Evolutionary conservation across 371 early-diverging fungal genomes (phyloP).

Genomic region (Amoeboradix gromovi): DNA sequence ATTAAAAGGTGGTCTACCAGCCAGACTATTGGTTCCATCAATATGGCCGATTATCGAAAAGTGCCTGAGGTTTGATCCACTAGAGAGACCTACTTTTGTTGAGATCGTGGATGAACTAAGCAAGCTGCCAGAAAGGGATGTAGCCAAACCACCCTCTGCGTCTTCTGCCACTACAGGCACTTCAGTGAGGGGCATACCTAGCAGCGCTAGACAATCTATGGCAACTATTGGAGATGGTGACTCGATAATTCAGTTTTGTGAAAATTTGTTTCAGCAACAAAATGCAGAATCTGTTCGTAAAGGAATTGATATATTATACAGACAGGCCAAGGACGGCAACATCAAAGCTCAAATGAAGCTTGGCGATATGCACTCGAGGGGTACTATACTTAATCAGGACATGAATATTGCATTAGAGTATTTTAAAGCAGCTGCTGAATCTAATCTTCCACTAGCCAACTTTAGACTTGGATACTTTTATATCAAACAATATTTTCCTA

Average conservation of each 20-base stretch:
- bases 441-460: not conserved
- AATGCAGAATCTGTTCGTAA: not conserved
- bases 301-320: not conserved
- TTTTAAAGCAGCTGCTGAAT: not conserved
- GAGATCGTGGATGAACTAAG: not conserved
- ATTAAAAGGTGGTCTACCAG: not conserved
- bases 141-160: not conserved
- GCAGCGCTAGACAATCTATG: not conserved
- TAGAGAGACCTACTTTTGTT: not conserved
- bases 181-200: no score
- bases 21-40: not conserved
- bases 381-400: not conserved
- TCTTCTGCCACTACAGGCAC: not conserved
- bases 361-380: not conserved
- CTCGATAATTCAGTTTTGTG: not conserved
- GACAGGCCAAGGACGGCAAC: not conserved
- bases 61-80: not conserved
- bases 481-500: not conserved
- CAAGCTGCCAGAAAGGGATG: not conserved
- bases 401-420: not conserved
- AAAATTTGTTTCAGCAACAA: not conserved
- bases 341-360: not conserved
- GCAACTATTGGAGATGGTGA: not conserved
- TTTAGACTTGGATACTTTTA: not conserved
- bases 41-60: not conserved